Conservation (phyloP, 805 yeast genomes). For the Sugiyamaella smithiae region DNA sequence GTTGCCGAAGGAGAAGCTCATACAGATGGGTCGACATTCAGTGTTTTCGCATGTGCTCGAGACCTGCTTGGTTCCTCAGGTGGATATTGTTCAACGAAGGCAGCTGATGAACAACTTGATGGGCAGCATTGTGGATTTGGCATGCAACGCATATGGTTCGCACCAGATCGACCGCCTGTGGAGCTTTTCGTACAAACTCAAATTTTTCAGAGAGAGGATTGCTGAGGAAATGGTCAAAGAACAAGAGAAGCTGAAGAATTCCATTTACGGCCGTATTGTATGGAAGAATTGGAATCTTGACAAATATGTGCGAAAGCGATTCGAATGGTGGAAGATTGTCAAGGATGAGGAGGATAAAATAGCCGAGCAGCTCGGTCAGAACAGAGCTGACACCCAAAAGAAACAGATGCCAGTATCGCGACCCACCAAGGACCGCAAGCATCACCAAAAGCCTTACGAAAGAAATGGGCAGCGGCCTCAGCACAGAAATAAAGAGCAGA, state of each 20-base stretch:
- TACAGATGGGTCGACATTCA: slow-evolving; percentile 82
- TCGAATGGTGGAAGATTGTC: slow-evolving; percentile 69
- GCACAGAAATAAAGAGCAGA: too few species aligned
- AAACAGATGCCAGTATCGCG: slow-evolving; percentile 9
- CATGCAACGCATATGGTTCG: slow-evolving; percentile 88
- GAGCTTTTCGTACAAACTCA: slow-evolving; percentile 71
- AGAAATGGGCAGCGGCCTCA: too few species aligned
- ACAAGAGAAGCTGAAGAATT: slow-evolving; percentile 70
- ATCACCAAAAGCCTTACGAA: neutral
- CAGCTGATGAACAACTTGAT: slow-evolving; percentile 63
- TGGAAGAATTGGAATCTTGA: slow-evolving; percentile 97
- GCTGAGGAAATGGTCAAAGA: slow-evolving; percentile 61
- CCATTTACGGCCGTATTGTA: slow-evolving; percentile 82
- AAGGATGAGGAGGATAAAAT: slow-evolving; percentile 33
- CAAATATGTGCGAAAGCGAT: slow-evolving; percentile 63
- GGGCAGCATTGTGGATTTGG: slow-evolving; percentile 53
- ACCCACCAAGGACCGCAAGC: neutral
- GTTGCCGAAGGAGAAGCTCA: slow-evolving; percentile 56
- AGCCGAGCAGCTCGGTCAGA: slow-evolving; percentile 3
- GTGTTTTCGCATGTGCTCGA: slow-evolving; percentile 90
- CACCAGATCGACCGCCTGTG: slow-evolving; percentile 85
- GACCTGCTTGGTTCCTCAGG: slow-evolving; percentile 48
- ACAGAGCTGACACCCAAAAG: neutral
- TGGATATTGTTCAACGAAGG: slow-evolving; percentile 56
- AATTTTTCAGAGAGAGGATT: slow-evolving; percentile 81